Percentiles rank a stretch among this genome's conserved stretches.
Evolutionary conservation across 2,329 filamentous ascomycete genomes (phyloP).

Genomic region (Fusarium pininemorale): DNA sequence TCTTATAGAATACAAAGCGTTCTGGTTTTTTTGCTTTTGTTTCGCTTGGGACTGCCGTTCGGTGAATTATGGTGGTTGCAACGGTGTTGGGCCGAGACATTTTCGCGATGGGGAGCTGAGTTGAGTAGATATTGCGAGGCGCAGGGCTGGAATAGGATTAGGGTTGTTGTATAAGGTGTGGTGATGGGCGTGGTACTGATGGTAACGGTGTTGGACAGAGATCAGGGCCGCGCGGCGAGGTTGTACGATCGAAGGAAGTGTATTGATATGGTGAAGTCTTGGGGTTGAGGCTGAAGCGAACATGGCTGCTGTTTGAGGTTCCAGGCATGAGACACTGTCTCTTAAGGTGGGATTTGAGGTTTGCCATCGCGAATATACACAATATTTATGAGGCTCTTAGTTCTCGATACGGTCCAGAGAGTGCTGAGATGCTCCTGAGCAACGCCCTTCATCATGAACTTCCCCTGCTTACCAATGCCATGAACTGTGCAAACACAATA

Average conservation of each 20-base stretch:
- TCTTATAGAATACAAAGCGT: slow-evolving; percentile 30
- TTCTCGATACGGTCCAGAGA: background rate
- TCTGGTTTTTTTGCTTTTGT: slow-evolving; percentile 1
- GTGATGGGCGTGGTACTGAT: background rate
- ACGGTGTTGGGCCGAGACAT: slow-evolving; percentile 22
- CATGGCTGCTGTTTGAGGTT: background rate
- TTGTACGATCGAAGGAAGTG: background rate
- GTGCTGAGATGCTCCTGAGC: background rate
- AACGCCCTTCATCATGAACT: background rate
- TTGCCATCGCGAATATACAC: background rate
- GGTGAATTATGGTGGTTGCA: slow-evolving; percentile 5
- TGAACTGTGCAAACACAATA: too few relatives aligned
- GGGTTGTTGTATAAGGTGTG: background rate
- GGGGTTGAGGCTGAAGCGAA: background rate
- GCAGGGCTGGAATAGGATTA: background rate
- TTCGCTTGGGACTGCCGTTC: slow-evolving; percentile 9
- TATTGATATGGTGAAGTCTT: background rate
- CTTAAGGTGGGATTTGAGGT: accelerated
- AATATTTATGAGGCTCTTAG: background rate
- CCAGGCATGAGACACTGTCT: accelerated
- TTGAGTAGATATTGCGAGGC: background rate
- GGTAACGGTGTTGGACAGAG: slow-evolving; percentile 3
- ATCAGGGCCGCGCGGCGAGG: slow-evolving; percentile 22
- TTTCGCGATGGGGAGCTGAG: slow-evolving; percentile 9
- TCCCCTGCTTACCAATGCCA: background rate